These are phyloP conservation scores for Rhizopogon sp. DNA, from an alignment of 768 basidiomycete species.

Conservation along the genomic window DNA sequence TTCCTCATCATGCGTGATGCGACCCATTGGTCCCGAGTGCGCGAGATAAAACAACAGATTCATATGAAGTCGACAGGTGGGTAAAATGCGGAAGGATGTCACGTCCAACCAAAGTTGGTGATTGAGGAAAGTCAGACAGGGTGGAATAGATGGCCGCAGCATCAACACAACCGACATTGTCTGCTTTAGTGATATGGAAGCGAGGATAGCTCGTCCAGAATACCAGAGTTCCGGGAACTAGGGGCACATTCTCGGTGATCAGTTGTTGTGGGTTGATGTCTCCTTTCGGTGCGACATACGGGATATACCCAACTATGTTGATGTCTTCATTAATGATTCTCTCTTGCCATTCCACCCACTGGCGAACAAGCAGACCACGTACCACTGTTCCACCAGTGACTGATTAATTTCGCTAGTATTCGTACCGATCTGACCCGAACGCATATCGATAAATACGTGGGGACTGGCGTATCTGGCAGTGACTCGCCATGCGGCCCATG, in stretches of 20 bases:
- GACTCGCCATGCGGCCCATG: slow-evolving; percentile 21
- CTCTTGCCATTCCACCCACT: background rate
- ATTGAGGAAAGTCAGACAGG: background rate
- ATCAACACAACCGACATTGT: background rate
- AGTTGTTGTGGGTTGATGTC: background rate
- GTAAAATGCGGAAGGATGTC: slow-evolving; percentile 11
- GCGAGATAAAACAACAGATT: slow-evolving; percentile 15
- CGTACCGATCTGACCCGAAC: background rate
- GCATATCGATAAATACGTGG: background rate
- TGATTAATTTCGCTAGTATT: slow-evolving; percentile 3
- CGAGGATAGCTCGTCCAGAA: slow-evolving; percentile 13
- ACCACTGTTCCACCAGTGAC: slow-evolving; percentile 14
- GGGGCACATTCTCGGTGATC: background rate
- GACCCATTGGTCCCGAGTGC: background rate
- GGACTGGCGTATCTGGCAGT: slow-evolving; percentile 1
- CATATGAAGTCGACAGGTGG: slow-evolving; percentile 1
- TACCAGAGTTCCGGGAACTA: slow-evolving; percentile 14
- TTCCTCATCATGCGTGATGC: slow-evolving; percentile 6
- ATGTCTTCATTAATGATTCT: background rate
- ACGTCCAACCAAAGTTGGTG: slow-evolving; percentile 5
- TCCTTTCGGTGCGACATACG: slow-evolving; percentile 1
- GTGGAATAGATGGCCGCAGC: slow-evolving; percentile 7
- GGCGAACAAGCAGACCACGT: slow-evolving; percentile 3
- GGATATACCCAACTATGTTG: background rate
- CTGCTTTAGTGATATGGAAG: slow-evolving; percentile 7